A percentile compares a stretch with the other conserved stretches of the same genome.
These are phyloP conservation scores for Rehmannia glutinosa DNA, from an alignment of 257 asterid genomes.

Conservation along the genomic window DNA sequence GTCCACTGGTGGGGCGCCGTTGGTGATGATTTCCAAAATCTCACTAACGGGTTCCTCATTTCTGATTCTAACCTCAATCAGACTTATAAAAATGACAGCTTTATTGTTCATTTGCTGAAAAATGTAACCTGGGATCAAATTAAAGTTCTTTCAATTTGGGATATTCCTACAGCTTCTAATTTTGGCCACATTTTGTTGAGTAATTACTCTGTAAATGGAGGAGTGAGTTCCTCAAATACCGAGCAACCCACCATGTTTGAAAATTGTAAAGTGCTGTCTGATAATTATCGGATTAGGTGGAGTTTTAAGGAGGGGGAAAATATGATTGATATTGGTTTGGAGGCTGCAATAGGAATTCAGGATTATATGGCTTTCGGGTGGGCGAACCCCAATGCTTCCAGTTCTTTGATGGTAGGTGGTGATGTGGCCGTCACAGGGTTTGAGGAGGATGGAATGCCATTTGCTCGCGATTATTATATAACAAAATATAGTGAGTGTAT, in stretches of 20 bases:
- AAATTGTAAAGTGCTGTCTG: conserved; percentile 65
- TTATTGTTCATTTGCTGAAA: conserved; percentile 51
- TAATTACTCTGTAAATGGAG: conserved; percentile 26
- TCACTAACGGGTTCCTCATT: conserved; percentile 65
- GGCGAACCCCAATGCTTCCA: conserved; percentile 70
- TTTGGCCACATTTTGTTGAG: conserved; percentile 72
- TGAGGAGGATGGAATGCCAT: conserved; percentile 68
- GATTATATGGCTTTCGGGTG: conserved; percentile 95
- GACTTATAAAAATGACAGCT: conserved; percentile 63
- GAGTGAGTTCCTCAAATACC: neutral
- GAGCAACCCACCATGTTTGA: conserved; percentile 58
- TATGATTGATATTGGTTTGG: conserved; percentile 73
- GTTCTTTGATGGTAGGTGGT: conserved; percentile 77
- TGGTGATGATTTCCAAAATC: conserved; percentile 65
- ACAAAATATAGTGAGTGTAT: conserved; percentile 77
- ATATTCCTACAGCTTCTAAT: conserved; percentile 79
- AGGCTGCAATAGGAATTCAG: conserved; percentile 65
- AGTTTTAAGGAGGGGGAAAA: conserved; percentile 39
- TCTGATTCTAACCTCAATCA: conserved; percentile 64
- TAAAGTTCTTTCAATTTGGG: conserved; percentile 78
- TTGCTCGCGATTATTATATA: conserved; percentile 79
- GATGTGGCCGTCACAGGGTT: conserved; percentile 85
- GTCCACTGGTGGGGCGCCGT: conserved; percentile 95
- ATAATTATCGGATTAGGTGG: conserved; percentile 82
- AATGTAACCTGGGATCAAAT: conserved; percentile 85